These are phyloP conservation scores for Moesziomyces aphidis DNA, from an alignment of 1,284 basidiomycete genomes.

Conservation along the genomic window DNA sequence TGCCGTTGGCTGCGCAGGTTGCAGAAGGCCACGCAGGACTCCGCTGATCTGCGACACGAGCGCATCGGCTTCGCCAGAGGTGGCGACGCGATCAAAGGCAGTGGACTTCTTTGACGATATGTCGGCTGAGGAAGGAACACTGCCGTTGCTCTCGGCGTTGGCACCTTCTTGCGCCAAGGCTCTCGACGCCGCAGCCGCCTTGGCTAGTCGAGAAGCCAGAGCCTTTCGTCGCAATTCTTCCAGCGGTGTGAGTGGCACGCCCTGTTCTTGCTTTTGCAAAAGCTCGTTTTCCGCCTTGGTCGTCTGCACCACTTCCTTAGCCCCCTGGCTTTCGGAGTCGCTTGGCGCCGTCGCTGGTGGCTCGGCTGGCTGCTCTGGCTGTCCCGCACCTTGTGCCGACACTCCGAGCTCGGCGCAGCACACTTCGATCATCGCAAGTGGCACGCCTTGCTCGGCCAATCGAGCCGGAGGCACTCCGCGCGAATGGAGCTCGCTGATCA, in stretches of 20 bases:
- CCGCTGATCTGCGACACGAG: slow-evolving; percentile 32
- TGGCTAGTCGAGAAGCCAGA: slow-evolving; percentile 30
- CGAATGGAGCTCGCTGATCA: slow-evolving; percentile 25
- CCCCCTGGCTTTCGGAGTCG: too few relatives aligned
- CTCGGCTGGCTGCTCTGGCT: background rate
- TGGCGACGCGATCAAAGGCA: slow-evolving; percentile 23
- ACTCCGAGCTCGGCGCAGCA: slow-evolving; percentile 33
- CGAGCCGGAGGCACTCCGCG: slow-evolving; percentile 26
- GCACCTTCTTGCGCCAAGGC: background rate
- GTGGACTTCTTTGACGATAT: slow-evolving; percentile 1
- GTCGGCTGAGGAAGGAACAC: background rate
- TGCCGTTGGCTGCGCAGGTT: background rate
- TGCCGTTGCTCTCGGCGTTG: background rate
- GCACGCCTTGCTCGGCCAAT: slow-evolving; percentile 22
- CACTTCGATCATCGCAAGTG: slow-evolving; percentile 15
- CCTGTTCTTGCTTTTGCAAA: slow-evolving; percentile 21
- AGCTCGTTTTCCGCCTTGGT: slow-evolving; percentile 30
- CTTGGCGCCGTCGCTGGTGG: background rate
- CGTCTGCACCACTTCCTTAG: background rate
- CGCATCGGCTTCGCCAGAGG: slow-evolving; percentile 29
- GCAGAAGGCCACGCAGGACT: slow-evolving; percentile 21
- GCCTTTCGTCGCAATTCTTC: slow-evolving; percentile 37
- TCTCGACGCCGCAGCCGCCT: slow-evolving; percentile 13
- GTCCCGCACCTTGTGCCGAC: background rate
- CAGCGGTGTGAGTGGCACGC: slow-evolving; percentile 23